Base-by-base conservation (phyloP, 2,329 filamentous ascomycete species). In the Plenodomus tracheiphilus region DNA sequence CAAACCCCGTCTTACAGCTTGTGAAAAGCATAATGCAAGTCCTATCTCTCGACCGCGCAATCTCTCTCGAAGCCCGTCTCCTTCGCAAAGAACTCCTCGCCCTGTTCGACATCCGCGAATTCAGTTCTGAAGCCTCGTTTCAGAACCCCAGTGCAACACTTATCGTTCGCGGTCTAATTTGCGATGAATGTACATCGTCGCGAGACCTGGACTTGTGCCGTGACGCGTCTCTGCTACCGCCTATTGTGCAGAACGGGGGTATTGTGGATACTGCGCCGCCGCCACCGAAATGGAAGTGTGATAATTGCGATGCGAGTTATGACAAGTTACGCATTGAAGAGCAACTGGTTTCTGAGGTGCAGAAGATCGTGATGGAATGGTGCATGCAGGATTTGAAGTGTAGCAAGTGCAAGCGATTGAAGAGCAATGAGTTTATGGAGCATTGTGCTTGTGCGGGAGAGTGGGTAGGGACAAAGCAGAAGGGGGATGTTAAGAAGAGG, bases 11-110 rank as follows among this genome's bases (percentile, higher is more conserved):
- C 0, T 81, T 99, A 1, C 92, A 97, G 71, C 83, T 99, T 3
- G 91, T 96, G 61, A 99, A 97, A 74, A 85, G 84, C 16, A 82
- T 99, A 37, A 95, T 95, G 85, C 93, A 97, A 69, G 88, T 99
- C 9, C 79, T 99, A 4, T 89, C 85, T 28, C 82, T 99, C 1
- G 94, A 96, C 74, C 94, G 93, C 72, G 90, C 90, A 61, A 94
- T 96, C 62, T 87, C 86, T 0, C 84, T 96, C 40, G 93, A 97
- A 73, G 91, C 91, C 2, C 86, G 94, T 5, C 79, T 96, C 1
- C 80, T 99, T 1, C 86, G 95, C 44, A 95, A 95, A 62, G 93
- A 97, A 51, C 79, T 99, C 0, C 83, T 99, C 0, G 82, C 86
- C 9, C 81, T 97, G 43, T 97, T 99, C 71, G 94, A 99, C 47